Percentiles rank a stretch among this genome's conserved stretches.
These are phyloP conservation scores for Calonectria crousiana DNA, from an alignment of 2,329 filamentous ascomycete species.

Conservation along the genomic window DNA sequence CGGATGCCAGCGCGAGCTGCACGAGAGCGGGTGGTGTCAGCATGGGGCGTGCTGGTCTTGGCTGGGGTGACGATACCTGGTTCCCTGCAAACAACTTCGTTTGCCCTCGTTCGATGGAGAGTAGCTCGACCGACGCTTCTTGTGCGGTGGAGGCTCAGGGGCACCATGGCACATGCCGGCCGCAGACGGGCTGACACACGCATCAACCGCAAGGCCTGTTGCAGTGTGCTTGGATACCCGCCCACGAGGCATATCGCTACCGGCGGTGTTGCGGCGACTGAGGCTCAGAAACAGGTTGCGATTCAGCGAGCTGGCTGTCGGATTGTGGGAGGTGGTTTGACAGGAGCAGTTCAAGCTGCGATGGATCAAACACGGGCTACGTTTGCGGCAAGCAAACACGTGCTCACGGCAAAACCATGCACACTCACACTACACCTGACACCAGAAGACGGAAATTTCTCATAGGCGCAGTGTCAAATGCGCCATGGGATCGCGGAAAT, in stretches of 20 bases:
- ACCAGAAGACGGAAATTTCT: not conserved
- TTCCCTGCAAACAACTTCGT: not conserved
- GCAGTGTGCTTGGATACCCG: not conserved
- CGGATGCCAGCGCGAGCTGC: not conserved
- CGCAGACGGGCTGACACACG: not conserved
- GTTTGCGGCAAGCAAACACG: not conserved
- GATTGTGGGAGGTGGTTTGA: not conserved
- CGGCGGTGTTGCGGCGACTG: not conserved
- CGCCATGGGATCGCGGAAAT: not conserved
- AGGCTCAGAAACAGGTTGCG: not conserved
- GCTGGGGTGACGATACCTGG: not conserved
- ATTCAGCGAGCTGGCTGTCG: not conserved
- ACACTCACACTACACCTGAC: not conserved
- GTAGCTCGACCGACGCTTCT: not conserved
- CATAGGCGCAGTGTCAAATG: not conserved
- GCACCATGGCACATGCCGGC: not conserved
- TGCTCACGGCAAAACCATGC: not conserved
- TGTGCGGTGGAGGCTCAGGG: not conserved
- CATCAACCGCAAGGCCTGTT: not conserved
- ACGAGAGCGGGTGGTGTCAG: not conserved
- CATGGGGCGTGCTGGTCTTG: not conserved
- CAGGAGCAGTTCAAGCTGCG: not conserved
- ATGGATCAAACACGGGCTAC: not conserved
- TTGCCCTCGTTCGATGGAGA: not conserved
- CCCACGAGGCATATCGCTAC: not conserved